phyloP scores from a whole-genome alignment of 192 early-diverging fungal genomes.

The Rhizophagus prolifer region DNA sequence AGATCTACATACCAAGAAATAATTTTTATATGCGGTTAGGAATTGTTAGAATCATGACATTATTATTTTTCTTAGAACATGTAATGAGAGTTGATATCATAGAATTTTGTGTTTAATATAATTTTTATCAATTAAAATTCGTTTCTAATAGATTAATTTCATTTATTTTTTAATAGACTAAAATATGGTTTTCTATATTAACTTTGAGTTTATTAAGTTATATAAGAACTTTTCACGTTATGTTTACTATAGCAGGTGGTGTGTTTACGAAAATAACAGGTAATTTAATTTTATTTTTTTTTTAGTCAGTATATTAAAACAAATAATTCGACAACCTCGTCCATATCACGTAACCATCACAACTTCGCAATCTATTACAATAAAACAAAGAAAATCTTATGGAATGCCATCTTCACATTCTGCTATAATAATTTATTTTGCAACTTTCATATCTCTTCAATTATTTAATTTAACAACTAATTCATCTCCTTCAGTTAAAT shows the following conservation, averaged over 20 bases:
- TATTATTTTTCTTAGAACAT: not conserved
- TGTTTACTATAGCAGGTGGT: slow-evolving; percentile 13
- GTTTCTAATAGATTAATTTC: not conserved
- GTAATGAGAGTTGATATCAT: not conserved
- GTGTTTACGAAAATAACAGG: not conserved
- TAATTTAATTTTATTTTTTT: not conserved
- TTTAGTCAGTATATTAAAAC: slow-evolving; percentile 18
- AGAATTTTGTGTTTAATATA: not conserved
- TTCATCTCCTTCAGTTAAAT: not conserved
- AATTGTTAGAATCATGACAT: not conserved
- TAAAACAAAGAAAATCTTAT: slow-evolving; percentile 3
- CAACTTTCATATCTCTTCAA: slow-evolving; percentile 15
- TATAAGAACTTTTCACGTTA: not conserved
- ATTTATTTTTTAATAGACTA: slow-evolving; percentile 11
- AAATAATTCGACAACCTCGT: slow-evolving; percentile 24
- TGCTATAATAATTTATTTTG: slow-evolving; percentile 22
- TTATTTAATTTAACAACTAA: not conserved
- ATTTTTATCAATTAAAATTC: no score
- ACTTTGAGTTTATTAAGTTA: not conserved
- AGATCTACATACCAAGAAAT: no score
- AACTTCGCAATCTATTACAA: not conserved
- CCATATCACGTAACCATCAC: not conserved
- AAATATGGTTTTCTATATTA: not conserved
- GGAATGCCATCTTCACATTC: slow-evolving; percentile 32
- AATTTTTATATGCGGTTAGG: no score